Conservation (phyloP, 163 green algal genomes). For the Chlorella variabilis region DNA sequence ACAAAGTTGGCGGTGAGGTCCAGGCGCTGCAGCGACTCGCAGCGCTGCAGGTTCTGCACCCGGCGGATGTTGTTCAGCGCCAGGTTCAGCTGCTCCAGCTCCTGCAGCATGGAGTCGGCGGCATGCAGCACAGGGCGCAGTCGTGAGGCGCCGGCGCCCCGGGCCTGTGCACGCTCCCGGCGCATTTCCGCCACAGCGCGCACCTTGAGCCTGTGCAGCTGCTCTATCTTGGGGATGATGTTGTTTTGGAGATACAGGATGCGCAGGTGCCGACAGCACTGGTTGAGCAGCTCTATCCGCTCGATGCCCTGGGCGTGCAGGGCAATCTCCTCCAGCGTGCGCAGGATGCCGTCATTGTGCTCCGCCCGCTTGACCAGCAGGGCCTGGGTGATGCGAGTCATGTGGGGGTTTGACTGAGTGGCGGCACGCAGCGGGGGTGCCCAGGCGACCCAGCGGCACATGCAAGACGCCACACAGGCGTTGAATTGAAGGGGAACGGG, state of each 20-base stretch:
- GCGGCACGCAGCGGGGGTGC: too few species aligned
- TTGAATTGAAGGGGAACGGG: too few species aligned
- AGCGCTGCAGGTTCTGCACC: conserved; percentile 88
- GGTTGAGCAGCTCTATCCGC: conserved; percentile 69
- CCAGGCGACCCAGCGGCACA: too few species aligned
- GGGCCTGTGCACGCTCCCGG: too few species aligned
- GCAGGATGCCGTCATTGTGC: conserved; percentile 90
- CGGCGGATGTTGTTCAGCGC: conserved; percentile 92
- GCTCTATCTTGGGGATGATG: conserved; percentile 88
- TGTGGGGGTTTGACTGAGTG: conserved; percentile 20
- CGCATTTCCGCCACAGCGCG: neutral
- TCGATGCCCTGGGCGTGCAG: conserved; percentile 90
- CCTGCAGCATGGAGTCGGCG: conserved; percentile 49
- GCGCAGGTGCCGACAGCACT: conserved; percentile 80
- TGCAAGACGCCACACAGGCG: too few species aligned
- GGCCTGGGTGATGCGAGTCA: conserved; percentile 62
- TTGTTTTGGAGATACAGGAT: conserved; percentile 96
- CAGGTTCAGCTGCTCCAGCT: conserved; percentile 91
- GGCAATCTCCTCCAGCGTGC: conserved; percentile 86
- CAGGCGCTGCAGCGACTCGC: conserved; percentile 89
- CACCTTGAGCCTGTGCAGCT: conserved; percentile 92
- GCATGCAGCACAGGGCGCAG: neutral
- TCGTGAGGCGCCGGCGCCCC: neutral
- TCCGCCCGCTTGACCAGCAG: conserved; percentile 77
- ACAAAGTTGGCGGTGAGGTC: conserved; percentile 96